Evolutionary conservation across 208 protist genomes (phyloP), one percentile per base, ranked within the genome.

Genomic region (Endotrypanum monterogeii): DNA sequence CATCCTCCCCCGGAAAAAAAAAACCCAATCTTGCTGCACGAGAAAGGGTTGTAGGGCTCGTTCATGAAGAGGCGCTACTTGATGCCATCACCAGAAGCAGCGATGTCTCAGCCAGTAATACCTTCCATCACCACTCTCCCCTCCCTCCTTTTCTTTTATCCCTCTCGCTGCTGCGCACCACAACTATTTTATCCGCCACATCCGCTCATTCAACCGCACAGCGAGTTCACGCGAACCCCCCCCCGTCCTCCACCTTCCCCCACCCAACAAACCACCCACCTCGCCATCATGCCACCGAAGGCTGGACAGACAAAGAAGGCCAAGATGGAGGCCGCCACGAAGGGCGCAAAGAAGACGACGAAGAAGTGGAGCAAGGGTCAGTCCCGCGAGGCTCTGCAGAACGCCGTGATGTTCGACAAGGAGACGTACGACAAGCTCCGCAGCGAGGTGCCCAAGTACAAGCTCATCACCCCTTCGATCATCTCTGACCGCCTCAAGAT

Each of bases 341-440:
- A 92, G 82, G 85, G 87, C 63, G 83, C 84, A 56, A 96, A 96
- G 89, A 93, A 94, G 84, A 86, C 89, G 44, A 74, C 92, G 58
- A 98, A 98, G 91, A 98, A 98, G 89, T 98, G 94, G 94, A 94
- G 85, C 74, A 98, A 98, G 83, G 89, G 88, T 51, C 89, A 92
- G 80, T 89, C 85, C 50, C 92, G 92, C 63, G 94, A 98, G 89
- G 89, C 90, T 23, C 87, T 96, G 39, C 86, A 96, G 82, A 97
- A 97, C 83, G 93, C 92, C 76, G 93, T 97, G 67, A 90, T 97
- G 80, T 96, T 96, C 80, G 92, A 96, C 80, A 95, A 94, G 83
- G 89, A 94, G 35, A 93, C 91, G 51, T 76, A 86, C 78, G 89
- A 91, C 71, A 93, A 94, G 80, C 86, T 98, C 52, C 72, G 86